Conservation (phyloP, 75 land plant genomes). For the Picea sitchensis region DNA sequence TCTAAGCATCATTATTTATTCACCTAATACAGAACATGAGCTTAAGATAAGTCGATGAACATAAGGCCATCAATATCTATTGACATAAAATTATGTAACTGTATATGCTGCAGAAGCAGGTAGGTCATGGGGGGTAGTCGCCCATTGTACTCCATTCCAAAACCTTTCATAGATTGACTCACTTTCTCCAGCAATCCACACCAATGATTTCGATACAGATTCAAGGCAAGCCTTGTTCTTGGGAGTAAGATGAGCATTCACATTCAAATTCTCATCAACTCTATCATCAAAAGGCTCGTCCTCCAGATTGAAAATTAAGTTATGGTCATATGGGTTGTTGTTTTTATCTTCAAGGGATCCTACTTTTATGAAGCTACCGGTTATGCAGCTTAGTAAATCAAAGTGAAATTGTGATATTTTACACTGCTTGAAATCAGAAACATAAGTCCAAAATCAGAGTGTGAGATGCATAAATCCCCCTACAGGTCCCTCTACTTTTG, state of each 20-base stretch:
- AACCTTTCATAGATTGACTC: constrained; percentile 84
- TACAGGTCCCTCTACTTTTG: not conserved
- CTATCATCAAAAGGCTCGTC: no score
- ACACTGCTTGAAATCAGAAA: constrained; percentile 49
- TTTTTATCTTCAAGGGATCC: constrained; percentile 24
- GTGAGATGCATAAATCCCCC: constrained; percentile 56
- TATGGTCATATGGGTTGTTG: not conserved
- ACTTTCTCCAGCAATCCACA: constrained; percentile 77
- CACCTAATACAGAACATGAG: constrained; percentile 60
- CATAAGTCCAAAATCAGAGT: constrained; percentile 55
- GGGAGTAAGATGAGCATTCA: constrained; percentile 19
- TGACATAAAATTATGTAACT: constrained; percentile 45
- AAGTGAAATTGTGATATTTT: constrained; percentile 40
- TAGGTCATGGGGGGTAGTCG: constrained; percentile 68
- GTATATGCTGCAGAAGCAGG: constrained; percentile 51
- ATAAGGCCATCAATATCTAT: constrained; percentile 58
- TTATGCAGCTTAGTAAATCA: constrained; percentile 46
- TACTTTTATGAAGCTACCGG: constrained; percentile 44
- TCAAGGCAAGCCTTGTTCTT: constrained; percentile 56
- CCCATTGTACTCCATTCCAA: constrained; percentile 87
- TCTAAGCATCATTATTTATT: not conserved
- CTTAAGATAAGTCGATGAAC: constrained; percentile 16
- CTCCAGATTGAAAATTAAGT: not conserved
- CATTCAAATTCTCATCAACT: constrained; percentile 2
- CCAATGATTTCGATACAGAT: constrained; percentile 56